phyloP scores from a whole-genome alignment of 768 basidiomycete genomes.

The Tephrocybe sp. region DNA sequence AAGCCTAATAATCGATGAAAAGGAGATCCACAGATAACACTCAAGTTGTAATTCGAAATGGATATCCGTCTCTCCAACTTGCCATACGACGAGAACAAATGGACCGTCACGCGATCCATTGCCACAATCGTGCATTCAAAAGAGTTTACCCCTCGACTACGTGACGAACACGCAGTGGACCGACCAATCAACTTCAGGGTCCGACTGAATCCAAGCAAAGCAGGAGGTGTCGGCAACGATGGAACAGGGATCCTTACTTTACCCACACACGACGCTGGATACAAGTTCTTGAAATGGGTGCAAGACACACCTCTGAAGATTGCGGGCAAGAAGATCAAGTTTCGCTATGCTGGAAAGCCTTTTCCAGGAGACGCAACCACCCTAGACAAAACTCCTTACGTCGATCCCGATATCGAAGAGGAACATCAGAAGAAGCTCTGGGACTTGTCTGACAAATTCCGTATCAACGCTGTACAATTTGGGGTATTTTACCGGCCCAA shows the following conservation, averaged over 20 bases:
- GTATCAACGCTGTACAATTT: constrained; percentile 64
- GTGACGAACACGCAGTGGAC: constrained; percentile 26
- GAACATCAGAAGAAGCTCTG: constrained; percentile 42
- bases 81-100: constrained; percentile 43
- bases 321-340: constrained; percentile 38
- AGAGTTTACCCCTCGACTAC: constrained; percentile 39
- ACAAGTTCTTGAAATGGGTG: constrained; percentile 46
- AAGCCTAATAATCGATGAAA: too few species aligned
- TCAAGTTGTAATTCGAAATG: constrained; percentile 24
- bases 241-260: constrained; percentile 45
- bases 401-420: constrained; percentile 52
- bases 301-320: constrained; percentile 40
- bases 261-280: constrained; percentile 35
- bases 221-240: constrained; percentile 53
- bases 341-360: constrained; percentile 17
- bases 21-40: too few species aligned
- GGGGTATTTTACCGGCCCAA: constrained; percentile 51
- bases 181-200: constrained; percentile 60
- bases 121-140: constrained; percentile 56
- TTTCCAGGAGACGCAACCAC: constrained; percentile 25
- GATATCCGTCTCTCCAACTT: constrained; percentile 35
- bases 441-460: constrained; percentile 45
- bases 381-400: constrained; percentile 53
- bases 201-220: constrained; percentile 43
- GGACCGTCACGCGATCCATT: constrained; percentile 56